phyloP scores from a whole-genome alignment of 2,329 filamentous ascomycete genomes.

The Dothistroma septosporum region DNA sequence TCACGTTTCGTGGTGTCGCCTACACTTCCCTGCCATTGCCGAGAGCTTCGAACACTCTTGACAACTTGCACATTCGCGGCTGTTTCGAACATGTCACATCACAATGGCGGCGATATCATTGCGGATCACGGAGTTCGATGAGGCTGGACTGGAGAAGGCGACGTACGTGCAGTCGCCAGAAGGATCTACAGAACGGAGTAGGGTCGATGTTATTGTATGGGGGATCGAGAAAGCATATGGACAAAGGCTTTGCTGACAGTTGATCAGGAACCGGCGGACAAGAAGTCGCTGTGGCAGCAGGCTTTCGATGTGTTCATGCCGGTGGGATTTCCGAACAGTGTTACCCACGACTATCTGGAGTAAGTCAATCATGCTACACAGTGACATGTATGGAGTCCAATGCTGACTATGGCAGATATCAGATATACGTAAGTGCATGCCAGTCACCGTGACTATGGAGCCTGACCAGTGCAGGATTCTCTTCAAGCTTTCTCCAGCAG shows the following conservation, averaged over 20 bases:
- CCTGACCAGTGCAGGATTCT: conserved; percentile 55
- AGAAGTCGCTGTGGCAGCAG: conserved; percentile 34
- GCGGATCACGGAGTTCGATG: conserved; percentile 44
- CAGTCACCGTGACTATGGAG: neutral
- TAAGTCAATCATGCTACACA: conserved; percentile 47
- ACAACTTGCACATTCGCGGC: neutral
- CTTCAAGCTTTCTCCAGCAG: conserved; percentile 80
- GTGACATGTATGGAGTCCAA: neutral
- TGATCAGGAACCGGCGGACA: conserved; percentile 13
- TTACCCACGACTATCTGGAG: conserved; percentile 77
- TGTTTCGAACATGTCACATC: neutral
- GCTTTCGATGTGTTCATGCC: conserved; percentile 74
- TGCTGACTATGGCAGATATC: conserved; percentile 49
- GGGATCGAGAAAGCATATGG: conserved; percentile 17
- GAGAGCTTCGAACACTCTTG: conserved; percentile 4
- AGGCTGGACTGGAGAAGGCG: conserved; percentile 47
- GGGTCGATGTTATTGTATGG: conserved; percentile 48
- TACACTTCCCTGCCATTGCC: conserved; percentile 1
- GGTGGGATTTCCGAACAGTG: conserved; percentile 80
- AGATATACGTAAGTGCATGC: conserved; percentile 56
- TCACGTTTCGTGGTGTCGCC: neutral
- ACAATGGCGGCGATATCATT: conserved; percentile 14
- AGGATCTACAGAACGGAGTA: conserved; percentile 26
- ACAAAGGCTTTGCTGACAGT: conserved; percentile 6
- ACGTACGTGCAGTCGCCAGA: conserved; percentile 47